These are phyloP conservation scores for Nasturtium officinale DNA, from an alignment of 345 rosid genomes.

Conservation along the genomic window DNA sequence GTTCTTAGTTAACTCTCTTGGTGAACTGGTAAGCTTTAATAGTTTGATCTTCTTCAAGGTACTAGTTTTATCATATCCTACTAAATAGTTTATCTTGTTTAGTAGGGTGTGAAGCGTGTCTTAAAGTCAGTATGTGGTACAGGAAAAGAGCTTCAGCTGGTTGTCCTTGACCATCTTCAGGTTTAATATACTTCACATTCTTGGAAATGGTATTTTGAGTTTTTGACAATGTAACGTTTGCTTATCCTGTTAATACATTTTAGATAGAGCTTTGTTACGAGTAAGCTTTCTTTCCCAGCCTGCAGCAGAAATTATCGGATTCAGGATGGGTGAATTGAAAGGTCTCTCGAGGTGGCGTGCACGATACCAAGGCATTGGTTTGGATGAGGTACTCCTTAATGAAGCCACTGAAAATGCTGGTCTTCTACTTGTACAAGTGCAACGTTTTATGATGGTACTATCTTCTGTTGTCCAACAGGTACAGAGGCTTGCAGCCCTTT, in stretches of 20 bases:
- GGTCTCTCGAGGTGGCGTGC: conserved; percentile 96
- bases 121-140: conserved; percentile 81
- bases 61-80: conserved; percentile 15
- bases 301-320: conserved; percentile 90
- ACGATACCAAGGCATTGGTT: conserved; percentile 71
- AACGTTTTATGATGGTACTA: conserved; percentile 79
- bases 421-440: conserved; percentile 78
- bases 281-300: conserved; percentile 64
- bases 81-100: conserved; percentile 36
- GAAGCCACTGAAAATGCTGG: conserved; percentile 78
- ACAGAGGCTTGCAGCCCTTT: conserved; percentile 34
- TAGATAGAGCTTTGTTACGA: conserved; percentile 8
- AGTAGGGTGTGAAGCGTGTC: conserved; percentile 86
- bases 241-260: background rate
- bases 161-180: conserved; percentile 91
- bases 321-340: conserved; percentile 91
- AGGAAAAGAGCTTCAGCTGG: conserved; percentile 84
- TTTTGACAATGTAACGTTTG: conserved; percentile 1
- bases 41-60: conserved; percentile 26
- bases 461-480: conserved; percentile 88
- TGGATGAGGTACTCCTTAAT: conserved; percentile 69
- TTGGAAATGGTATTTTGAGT: conserved; percentile 9
- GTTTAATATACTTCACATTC: conserved; percentile 44
- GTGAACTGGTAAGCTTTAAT: conserved; percentile 69
- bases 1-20: conserved; percentile 81